Base-by-base conservation (phyloP, 2,329 filamentous ascomycete species). In the Blumeria graminis region DNA sequence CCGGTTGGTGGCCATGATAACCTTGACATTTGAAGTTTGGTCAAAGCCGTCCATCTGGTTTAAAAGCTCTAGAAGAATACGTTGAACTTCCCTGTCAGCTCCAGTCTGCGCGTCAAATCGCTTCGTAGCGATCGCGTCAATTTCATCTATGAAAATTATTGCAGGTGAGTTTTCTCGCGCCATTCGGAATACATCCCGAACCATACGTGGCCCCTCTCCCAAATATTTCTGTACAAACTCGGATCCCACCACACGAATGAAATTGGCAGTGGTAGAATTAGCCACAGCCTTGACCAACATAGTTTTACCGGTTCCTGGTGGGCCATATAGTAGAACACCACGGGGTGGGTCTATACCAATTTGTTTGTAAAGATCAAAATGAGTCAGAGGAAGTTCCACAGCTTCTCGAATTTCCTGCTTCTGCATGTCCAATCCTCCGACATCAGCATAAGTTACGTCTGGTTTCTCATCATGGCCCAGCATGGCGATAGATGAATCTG, bases 41-140 rank as follows among this genome's bases (percentile, higher is more conserved):
- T 98, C 92, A 74, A 98, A 98, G 62, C 92, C 92, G 69, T 98
- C 92, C 92, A 98, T 98, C 72, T 98, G 92, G 73, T 98, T 98
- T 61, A 98, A 82, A 62, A 98, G 74, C 70, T 98, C 92, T 59
- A 98, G 82, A 58, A 98, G 75, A 66, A 98, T 98, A 76, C 92
- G 90, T 74, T 98, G 92, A 14, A 98, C 92, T 71, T 98, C 92
- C 72, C 92, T 81, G 68, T 98, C 92, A 62, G 92, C 92, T 69
- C 92, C 92, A 3, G 92, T 98, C 71, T 98, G 92, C 28, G 92
- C 92, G 68, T 98, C 92, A 71, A 98, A 98, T 70, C 92, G 90
- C 74, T 98, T 98, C 43, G 92, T 98, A 59, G 92, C 92, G 65
- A 98, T 96, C 60, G 92, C 92, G 68, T 98, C 92, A 64, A 98